Conservation (phyloP, 352 stramenopile species). For the Globisporangium megalacanthum region DNA sequence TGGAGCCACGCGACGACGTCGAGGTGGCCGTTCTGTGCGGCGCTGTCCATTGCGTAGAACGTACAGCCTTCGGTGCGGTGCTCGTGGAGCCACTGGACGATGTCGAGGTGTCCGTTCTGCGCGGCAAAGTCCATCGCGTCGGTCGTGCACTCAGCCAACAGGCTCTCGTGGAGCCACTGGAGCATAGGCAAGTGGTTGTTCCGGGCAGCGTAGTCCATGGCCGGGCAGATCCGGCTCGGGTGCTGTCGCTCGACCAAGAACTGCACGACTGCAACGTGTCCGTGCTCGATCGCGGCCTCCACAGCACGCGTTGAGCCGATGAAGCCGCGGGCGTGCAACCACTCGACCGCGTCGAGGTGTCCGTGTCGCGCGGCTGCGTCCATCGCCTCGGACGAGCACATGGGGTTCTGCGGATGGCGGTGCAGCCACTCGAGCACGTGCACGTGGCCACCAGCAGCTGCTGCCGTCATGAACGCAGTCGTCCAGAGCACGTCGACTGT, state of each 20-base stretch:
- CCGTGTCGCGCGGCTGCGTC: slow-evolving; percentile 1
- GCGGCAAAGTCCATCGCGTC: slow-evolving; percentile 12
- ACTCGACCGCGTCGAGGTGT: neutral
- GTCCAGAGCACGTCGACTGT: slow-evolving; percentile 2
- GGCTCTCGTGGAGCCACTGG: slow-evolving; percentile 7
- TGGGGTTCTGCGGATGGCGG: neutral
- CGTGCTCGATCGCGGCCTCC: slow-evolving; percentile 4
- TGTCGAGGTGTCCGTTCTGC: slow-evolving; percentile 35
- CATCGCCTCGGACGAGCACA: slow-evolving; percentile 4
- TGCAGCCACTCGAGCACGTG: slow-evolving; percentile 4
- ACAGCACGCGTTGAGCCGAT: slow-evolving; percentile 3
- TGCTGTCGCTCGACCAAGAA: slow-evolving; percentile 3
- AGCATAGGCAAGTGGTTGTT: slow-evolving; percentile 7
- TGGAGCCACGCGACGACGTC: slow-evolving; percentile 56
- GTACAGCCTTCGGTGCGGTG: slow-evolving; percentile 23
- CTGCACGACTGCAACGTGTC: slow-evolving; percentile 3
- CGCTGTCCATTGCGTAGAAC: slow-evolving; percentile 7
- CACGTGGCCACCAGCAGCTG: neutral
- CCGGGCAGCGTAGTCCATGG: slow-evolving; percentile 10
- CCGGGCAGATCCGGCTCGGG: slow-evolving; percentile 4
- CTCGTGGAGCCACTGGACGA: slow-evolving; percentile 53
- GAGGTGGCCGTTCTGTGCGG: slow-evolving; percentile 31
- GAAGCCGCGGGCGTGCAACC: slow-evolving; percentile 2
- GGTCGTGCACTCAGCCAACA: slow-evolving; percentile 7
- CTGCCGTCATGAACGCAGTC: slow-evolving; percentile 3